These are phyloP conservation scores for Pseudoperonospora humuli DNA, from an alignment of 352 stramenopile species.

Conservation along the genomic window DNA sequence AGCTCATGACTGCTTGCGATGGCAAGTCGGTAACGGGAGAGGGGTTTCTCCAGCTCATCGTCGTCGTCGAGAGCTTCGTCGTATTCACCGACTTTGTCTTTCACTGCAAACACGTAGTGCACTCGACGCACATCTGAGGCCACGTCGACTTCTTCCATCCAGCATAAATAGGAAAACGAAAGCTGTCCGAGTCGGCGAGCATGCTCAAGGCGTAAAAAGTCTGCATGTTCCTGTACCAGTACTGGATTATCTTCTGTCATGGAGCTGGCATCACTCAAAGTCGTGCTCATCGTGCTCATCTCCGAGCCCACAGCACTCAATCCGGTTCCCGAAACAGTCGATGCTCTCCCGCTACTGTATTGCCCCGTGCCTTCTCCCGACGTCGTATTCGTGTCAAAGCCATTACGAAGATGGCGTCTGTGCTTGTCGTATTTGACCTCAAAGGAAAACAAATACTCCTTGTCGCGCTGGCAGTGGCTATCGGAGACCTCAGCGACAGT, in stretches of 20 bases:
- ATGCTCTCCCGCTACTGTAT: constrained; percentile 7
- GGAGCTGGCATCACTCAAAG: constrained; percentile 42
- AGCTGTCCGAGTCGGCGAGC: constrained; percentile 35
- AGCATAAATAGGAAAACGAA: constrained; percentile 47
- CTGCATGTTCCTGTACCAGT: constrained; percentile 25
- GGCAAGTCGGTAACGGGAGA: constrained; percentile 24
- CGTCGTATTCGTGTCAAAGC: constrained; percentile 6
- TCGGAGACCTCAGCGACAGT: constrained; percentile 5
- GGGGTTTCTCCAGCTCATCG: not conserved
- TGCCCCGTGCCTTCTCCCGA: constrained; percentile 1
- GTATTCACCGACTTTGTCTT: constrained; percentile 22
- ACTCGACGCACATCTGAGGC: constrained; percentile 48
- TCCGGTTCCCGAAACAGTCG: constrained; percentile 10
- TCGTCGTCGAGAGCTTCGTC: constrained; percentile 14
- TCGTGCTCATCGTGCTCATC: constrained; percentile 46
- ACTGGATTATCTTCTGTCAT: constrained; percentile 34
- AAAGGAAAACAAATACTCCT: constrained; percentile 80
- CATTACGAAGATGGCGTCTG: constrained; percentile 2
- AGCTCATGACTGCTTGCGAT: constrained; percentile 64
- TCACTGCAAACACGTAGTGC: constrained; percentile 55
- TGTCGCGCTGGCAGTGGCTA: constrained; percentile 44
- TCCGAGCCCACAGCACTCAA: constrained; percentile 26
- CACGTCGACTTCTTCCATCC: constrained; percentile 71
- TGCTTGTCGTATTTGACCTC: constrained; percentile 49
- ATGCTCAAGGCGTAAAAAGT: constrained; percentile 38